Percentiles rank a stretch among this genome's conserved stretches.
Conservation (phyloP, 805 yeast species). For the Schwanniomyces sp. region DNA sequence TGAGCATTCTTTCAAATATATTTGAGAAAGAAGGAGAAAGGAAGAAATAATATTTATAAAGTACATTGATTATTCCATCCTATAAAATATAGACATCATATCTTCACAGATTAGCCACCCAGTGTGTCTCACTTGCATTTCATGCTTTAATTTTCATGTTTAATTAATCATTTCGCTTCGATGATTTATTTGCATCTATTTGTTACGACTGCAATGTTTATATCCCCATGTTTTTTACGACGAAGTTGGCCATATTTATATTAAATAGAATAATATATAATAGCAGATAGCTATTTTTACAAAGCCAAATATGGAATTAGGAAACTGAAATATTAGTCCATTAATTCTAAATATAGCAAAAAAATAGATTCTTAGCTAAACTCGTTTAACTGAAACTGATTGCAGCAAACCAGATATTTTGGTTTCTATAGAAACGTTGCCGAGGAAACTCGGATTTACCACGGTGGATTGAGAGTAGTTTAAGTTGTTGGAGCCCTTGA, state of each 20-base stretch:
- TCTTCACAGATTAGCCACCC: not conserved
- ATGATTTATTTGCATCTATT: not conserved
- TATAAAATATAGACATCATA: not conserved
- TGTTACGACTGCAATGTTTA: not conserved
- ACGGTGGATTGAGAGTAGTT: no score
- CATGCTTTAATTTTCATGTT: not conserved
- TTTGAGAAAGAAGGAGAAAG: not conserved
- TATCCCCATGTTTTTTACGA: not conserved
- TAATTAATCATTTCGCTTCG: not conserved
- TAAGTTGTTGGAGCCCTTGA: constrained; percentile 20
- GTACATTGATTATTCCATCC: not conserved
- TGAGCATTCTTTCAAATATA: not conserved
- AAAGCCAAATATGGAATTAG: not conserved
- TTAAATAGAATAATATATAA: not conserved
- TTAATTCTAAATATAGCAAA: no score
- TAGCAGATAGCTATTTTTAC: not conserved
- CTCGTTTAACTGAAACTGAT: no score
- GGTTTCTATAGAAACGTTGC: no score
- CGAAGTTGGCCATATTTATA: not conserved
- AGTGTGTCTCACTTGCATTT: not conserved
- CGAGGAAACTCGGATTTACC: no score
- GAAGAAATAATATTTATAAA: not conserved
- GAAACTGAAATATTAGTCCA: no score
- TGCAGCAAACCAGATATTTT: no score
- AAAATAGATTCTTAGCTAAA: no score